A percentile compares a stretch with the other conserved stretches of the same genome.
phyloP scores from a whole-genome alignment of 2,329 filamentous ascomycete genomes.

The Penicillium vulpinum region DNA sequence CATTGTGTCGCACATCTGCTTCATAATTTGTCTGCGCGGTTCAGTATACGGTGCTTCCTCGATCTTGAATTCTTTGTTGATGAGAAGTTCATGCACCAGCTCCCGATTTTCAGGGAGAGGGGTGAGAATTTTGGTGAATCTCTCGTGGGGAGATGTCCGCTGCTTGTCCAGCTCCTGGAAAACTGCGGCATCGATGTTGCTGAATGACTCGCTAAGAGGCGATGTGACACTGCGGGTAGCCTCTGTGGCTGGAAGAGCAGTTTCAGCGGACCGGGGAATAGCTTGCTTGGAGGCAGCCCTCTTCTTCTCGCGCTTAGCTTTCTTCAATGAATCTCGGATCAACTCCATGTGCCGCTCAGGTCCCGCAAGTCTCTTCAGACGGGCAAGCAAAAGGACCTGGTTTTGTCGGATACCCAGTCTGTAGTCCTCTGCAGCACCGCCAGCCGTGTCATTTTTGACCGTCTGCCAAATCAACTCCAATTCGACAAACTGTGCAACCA shows the following conservation, averaged over 20 bases:
- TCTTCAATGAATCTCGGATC: constrained; percentile 61
- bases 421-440: constrained; percentile 64
- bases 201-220: constrained; percentile 44
- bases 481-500: constrained; percentile 66
- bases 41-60: constrained; percentile 52
- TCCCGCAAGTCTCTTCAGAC: constrained; percentile 63
- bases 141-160: constrained; percentile 39
- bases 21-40: constrained; percentile 58
- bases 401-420: constrained; percentile 65
- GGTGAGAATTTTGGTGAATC: constrained; percentile 57
- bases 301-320: constrained; percentile 56
- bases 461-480: constrained; percentile 68
- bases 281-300: constrained; percentile 56
- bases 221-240: constrained; percentile 40
- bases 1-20: constrained; percentile 61
- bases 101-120: constrained; percentile 62
- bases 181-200: constrained; percentile 35
- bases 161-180: constrained; percentile 39
- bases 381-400: constrained; percentile 62
- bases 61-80: constrained; percentile 64
- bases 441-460: constrained; percentile 62
- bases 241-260: constrained; percentile 34
- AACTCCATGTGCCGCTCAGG: constrained; percentile 60
- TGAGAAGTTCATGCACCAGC: constrained; percentile 63
- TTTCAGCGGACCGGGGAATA: constrained; percentile 57